Evolutionary conservation across 2,329 filamentous ascomycete species (phyloP).

Genomic region (Trichoderma polysporum): DNA sequence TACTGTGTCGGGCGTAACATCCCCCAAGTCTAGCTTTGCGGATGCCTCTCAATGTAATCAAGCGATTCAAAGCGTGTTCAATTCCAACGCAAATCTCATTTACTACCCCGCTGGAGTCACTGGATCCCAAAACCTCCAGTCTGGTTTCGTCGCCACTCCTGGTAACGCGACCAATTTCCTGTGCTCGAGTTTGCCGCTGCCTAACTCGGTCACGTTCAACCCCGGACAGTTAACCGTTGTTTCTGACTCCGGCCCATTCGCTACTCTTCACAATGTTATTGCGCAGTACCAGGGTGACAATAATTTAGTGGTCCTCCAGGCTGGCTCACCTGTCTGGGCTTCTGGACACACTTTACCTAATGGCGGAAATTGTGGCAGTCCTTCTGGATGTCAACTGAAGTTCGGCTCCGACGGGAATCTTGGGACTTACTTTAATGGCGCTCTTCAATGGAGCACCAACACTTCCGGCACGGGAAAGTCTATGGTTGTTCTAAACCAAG

Average conservation of each 20-base stretch:
- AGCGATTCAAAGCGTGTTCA: constrained; percentile 25
- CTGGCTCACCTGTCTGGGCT: constrained; percentile 23
- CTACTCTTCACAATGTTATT: constrained; percentile 25
- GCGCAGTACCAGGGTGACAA: constrained; percentile 30
- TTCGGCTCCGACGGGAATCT: constrained; percentile 23
- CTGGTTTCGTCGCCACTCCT: constrained; percentile 25
- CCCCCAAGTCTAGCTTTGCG: constrained; percentile 26
- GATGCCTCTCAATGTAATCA: constrained; percentile 25
- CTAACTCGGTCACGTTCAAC: constrained; percentile 22
- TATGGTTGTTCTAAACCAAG: constrained; percentile 20
- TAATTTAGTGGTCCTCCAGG: constrained; percentile 27
- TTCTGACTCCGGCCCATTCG: constrained; percentile 24
- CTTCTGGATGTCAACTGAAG: constrained; percentile 20
- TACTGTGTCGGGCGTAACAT: constrained; percentile 24
- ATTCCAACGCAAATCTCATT: constrained; percentile 27
- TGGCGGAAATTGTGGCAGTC: constrained; percentile 22
- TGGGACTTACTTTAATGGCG: constrained; percentile 19
- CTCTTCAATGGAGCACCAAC: constrained; percentile 21
- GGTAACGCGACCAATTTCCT: constrained; percentile 30
- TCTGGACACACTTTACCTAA: constrained; percentile 21
- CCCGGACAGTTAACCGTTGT: constrained; percentile 24
- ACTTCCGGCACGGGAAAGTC: constrained; percentile 20
- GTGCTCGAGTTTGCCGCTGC: constrained; percentile 26
- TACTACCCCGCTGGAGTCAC: constrained; percentile 26
- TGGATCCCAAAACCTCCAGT: constrained; percentile 25